These are phyloP conservation scores for Neurospora sp. DNA, from an alignment of 495 filamentous ascomycete genomes.

Conservation along the genomic window DNA sequence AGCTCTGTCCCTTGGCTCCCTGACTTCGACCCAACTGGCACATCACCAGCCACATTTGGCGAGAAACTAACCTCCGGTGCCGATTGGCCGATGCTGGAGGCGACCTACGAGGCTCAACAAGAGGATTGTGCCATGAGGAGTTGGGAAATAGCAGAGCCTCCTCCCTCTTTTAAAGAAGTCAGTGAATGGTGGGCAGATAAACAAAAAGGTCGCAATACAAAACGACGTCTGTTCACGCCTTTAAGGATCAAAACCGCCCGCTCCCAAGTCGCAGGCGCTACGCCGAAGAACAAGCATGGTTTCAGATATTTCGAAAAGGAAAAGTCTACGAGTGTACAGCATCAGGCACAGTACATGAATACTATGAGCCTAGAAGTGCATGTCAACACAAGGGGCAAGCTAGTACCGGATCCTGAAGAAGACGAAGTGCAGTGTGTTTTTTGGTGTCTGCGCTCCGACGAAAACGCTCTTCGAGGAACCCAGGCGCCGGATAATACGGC, in stretches of 20 bases:
- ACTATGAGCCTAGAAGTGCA: slow-evolving; percentile 94
- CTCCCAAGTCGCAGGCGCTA: slow-evolving; percentile 84
- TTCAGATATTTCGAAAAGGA: slow-evolving; percentile 81
- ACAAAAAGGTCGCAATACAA: slow-evolving; percentile 10
- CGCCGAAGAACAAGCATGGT: slow-evolving; percentile 72
- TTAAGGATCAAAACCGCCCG: slow-evolving; percentile 34
- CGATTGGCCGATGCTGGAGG: slow-evolving; percentile 43
- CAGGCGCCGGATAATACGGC: slow-evolving; percentile 28
- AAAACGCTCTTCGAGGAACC: slow-evolving; percentile 20
- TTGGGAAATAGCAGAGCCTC: slow-evolving; percentile 56
- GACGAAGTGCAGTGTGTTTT: slow-evolving; percentile 88
- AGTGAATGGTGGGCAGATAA: slow-evolving; percentile 51
- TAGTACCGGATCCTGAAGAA: slow-evolving; percentile 78
- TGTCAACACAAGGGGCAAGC: slow-evolving; percentile 71
- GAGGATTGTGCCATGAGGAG: slow-evolving; percentile 42
- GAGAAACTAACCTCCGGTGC: slow-evolving; percentile 33
- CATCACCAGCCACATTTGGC: slow-evolving; percentile 44
- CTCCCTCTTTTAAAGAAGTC: slow-evolving; percentile 66
- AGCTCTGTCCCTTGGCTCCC: slow-evolving; percentile 67
- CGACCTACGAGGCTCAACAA: slow-evolving; percentile 38
- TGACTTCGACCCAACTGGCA: slow-evolving; percentile 60
- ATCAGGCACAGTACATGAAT: slow-evolving; percentile 91
- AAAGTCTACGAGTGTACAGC: slow-evolving; percentile 64
- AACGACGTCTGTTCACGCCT: slow-evolving; percentile 27
- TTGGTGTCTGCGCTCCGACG: slow-evolving; percentile 78